Base-by-base conservation (phyloP, 177 flowering plant species). In the Vitis hybrid region DNA sequence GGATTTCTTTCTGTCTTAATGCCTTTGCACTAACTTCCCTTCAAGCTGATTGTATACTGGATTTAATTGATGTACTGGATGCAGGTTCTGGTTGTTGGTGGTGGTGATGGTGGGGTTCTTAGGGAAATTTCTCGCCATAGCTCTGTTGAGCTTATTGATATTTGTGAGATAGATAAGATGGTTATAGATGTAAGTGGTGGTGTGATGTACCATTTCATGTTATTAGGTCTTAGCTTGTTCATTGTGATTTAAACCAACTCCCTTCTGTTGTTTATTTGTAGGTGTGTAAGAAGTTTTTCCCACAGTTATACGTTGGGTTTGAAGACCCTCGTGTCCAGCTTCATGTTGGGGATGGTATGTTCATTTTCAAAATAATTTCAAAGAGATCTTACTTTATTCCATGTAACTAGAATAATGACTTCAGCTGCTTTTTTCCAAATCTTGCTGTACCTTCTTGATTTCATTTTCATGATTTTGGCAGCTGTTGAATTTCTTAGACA, bases 91-190 rank as follows among this genome's bases (percentile, higher is more conserved):
- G 98, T 93, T 80, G 97, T 95, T 63, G 99, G 99, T 75, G 99
- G 99, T 67, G 99, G 99, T 75, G 99, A 95, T 86, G 99, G 99
- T 70, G 99, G 98, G 17, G 99, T 95, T 68, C 88, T 95, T 5
- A 82, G 98, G 66, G 99, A 95, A 81, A 85, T 95, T 60, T 79
- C 93, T 73, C 96, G 99, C 3, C 99, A 95, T 69, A 81, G 79
- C 71, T 91, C 99, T 67, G 93, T 91, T 61, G 91, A 95, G 79
- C 70, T 48, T 58, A 95, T 93, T 78, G 99, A 95, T 82, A 93
- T 95, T 2, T 95, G 99, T 80, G 99, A 95, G 79, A 95, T 95
- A 73, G 98, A 92, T 84, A 70, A 91, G 78, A 76, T 92, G 92
- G 98, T 93, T 23, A 91, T 96, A 64, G 97, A 96, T 86, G 98